phyloP scores from a whole-genome alignment of 805 yeast genomes.

The Lipomyces yamanashiensis region DNA sequence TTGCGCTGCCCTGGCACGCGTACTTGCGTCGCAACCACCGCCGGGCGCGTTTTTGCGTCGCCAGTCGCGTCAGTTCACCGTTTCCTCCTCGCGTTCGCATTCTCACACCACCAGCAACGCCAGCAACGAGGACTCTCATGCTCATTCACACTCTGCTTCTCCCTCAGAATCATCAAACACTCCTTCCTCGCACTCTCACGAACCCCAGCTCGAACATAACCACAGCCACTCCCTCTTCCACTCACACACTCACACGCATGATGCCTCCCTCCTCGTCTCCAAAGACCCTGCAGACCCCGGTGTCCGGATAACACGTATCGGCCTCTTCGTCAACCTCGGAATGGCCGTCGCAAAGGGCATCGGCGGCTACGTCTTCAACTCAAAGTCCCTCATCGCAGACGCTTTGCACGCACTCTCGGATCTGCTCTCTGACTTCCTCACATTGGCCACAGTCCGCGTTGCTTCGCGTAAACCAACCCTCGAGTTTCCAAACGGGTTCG shows the following conservation, averaged over 20 bases:
- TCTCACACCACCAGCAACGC: not conserved
- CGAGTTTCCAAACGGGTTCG: slow-evolving; percentile 83
- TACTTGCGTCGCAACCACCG: not conserved
- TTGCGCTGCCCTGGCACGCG: not conserved
- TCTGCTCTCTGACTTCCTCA: slow-evolving; percentile 84
- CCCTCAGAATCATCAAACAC: too few relatives aligned
- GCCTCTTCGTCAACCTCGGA: slow-evolving; percentile 78
- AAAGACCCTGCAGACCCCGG: slow-evolving; percentile 71
- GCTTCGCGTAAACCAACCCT: slow-evolving; percentile 63
- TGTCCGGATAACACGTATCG: slow-evolving; percentile 90
- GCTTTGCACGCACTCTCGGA: slow-evolving; percentile 93
- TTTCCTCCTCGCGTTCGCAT: not conserved
- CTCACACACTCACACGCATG: slow-evolving; percentile 31
- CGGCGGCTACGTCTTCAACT: slow-evolving; percentile 92
- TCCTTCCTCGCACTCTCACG: slow-evolving; percentile 11
- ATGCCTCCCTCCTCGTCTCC: slow-evolving; percentile 38
- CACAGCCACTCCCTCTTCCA: slow-evolving; percentile 34
- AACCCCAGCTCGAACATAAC: slow-evolving; percentile 1
- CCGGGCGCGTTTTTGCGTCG: not conserved
- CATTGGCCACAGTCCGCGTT: slow-evolving; percentile 84
- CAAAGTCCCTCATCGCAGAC: slow-evolving; percentile 93
- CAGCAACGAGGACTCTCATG: not conserved
- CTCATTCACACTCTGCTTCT: not conserved
- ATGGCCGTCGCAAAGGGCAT: slow-evolving; percentile 85
- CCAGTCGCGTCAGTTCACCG: not conserved